A percentile compares a stretch with the other conserved stretches of the same genome.
Conservation (phyloP, 2,329 filamentous ascomycete species). For the Lasiodiplodia sp. region DNA sequence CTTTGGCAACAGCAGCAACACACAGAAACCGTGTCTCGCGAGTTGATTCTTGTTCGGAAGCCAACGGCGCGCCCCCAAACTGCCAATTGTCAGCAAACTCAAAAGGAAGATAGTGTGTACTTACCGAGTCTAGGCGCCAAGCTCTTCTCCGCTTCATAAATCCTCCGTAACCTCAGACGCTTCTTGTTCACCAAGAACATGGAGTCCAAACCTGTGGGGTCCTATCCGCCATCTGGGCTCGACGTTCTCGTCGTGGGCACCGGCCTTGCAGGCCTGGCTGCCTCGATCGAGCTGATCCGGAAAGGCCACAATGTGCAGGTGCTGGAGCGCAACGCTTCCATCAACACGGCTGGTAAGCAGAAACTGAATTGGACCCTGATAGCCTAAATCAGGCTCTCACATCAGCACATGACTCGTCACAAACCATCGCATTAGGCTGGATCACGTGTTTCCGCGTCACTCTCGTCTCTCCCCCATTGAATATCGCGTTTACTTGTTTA, state of each 20-base stretch:
- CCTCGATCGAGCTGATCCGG: constrained; percentile 48
- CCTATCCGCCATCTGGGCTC: constrained; percentile 54
- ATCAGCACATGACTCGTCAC: not conserved
- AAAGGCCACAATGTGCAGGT: constrained; percentile 51
- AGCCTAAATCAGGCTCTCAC: not conserved
- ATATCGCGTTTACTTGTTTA: not conserved
- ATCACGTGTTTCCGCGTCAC: not conserved
- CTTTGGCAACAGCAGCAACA: not conserved
- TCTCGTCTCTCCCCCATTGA: not conserved
- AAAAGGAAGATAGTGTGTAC: not conserved
- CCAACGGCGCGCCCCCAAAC: not conserved
- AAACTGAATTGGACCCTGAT: not conserved
- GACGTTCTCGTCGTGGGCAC: constrained; percentile 51
- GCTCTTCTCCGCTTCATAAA: not conserved
- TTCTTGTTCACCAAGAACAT: constrained; percentile 1
- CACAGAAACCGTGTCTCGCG: not conserved
- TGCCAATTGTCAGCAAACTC: not conserved
- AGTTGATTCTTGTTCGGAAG: not conserved
- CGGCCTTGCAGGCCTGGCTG: constrained; percentile 48
- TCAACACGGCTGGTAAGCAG: constrained; percentile 59
- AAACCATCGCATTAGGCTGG: not conserved
- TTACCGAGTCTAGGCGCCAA: not conserved
- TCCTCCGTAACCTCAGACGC: not conserved
- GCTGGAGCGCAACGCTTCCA: constrained; percentile 54
- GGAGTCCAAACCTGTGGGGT: constrained; percentile 58